Evolutionary conservation across 1,139 yeast species (phyloP), one percentile per base, ranked within the genome.

Genomic region (Arxiozyma heterogenica): DNA sequence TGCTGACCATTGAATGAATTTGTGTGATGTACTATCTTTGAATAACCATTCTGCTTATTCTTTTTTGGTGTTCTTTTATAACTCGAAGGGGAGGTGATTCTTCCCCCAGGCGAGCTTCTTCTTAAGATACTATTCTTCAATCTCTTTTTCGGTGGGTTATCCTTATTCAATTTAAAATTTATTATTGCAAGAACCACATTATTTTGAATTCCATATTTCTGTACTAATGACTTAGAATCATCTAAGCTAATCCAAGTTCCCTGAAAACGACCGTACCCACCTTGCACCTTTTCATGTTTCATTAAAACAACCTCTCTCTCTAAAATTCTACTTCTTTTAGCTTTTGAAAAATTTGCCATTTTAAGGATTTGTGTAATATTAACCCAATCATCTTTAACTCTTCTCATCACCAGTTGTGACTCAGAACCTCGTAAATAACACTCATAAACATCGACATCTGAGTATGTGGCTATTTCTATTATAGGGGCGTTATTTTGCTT

Each of bases 301-400:
- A 95, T 94, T 1, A 83, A 80, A 59, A 83, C 90, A n/a, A 90
- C 87, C 65, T 89, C 96, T 60, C 82, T 82, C 66, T 91, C 96
- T 63, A 90, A 75, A 56, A 89, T 81, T 62, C 89, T 82, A 8
- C 95, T 86, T 55, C 96, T 74, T 61, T 85, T 84, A 1, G 95
- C 86, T 68, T 90, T 86, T 57, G 94, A 94, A 54, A 86, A 81
- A 53, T 88, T 87, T 41, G 95, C 96, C 41, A 90, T 82, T 68
- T 88, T 88, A 56, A 91, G 74, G 25, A 91, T 84, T 68, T 90
- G 97, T 1, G 96, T 88, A n/a, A 95, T 95, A 70, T 91, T 91
- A 61, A 91, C 82, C 80, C 89, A 87, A 20, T 91, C 82, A 68
- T 91, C 97, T 54, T 76, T 69, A 43, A 78, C 73, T 52, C 97